A percentile compares a stretch with the other conserved stretches of the same genome.
phyloP scores from a whole-genome alignment of 345 rosid genomes.

The Gossypium rotundifolium region DNA sequence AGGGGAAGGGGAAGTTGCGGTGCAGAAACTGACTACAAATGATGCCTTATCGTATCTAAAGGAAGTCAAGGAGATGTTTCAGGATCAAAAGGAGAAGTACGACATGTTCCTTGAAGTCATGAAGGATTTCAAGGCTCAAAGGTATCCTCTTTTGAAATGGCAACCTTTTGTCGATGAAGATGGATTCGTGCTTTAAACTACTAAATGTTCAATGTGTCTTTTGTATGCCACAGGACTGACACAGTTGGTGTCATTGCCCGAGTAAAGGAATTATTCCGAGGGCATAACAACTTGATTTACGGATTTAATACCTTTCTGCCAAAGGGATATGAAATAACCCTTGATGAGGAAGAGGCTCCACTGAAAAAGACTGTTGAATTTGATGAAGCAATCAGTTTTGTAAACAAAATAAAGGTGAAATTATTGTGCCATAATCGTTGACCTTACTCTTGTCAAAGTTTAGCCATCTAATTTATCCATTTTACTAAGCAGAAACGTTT shows the following conservation, averaged over 20 bases:
- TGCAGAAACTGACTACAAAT: constrained; percentile 74
- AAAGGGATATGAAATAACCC: constrained; percentile 80
- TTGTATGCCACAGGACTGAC: constrained; percentile 59
- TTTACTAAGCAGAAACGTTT: constrained; percentile 70
- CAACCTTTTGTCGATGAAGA: not conserved
- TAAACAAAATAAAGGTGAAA: constrained; percentile 78
- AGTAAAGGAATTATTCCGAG: constrained; percentile 86
- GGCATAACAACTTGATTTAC: constrained; percentile 78
- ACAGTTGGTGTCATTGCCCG: constrained; percentile 88
- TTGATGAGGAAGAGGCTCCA: constrained; percentile 71
- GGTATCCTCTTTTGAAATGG: constrained; percentile 31
- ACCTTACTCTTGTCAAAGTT: constrained; percentile 1
- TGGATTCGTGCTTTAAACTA: constrained; percentile 9
- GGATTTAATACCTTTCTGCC: constrained; percentile 98
- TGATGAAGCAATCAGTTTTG: constrained; percentile 70
- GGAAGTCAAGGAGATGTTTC: constrained; percentile 92
- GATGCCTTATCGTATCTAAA: constrained; percentile 85
- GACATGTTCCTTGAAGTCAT: constrained; percentile 88
- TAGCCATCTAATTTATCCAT: constrained; percentile 10
- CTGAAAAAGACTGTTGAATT: constrained; percentile 89
- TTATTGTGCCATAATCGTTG: not conserved
- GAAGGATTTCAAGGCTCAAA: constrained; percentile 96
- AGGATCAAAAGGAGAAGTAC: constrained; percentile 82
- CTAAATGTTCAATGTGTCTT: not conserved
- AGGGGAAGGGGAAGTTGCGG: constrained; percentile 23